Percentiles rank a stretch among this genome's conserved stretches.
Conservation (phyloP, 495 filamentous ascomycete species). For the Talaromyces ruber region DNA sequence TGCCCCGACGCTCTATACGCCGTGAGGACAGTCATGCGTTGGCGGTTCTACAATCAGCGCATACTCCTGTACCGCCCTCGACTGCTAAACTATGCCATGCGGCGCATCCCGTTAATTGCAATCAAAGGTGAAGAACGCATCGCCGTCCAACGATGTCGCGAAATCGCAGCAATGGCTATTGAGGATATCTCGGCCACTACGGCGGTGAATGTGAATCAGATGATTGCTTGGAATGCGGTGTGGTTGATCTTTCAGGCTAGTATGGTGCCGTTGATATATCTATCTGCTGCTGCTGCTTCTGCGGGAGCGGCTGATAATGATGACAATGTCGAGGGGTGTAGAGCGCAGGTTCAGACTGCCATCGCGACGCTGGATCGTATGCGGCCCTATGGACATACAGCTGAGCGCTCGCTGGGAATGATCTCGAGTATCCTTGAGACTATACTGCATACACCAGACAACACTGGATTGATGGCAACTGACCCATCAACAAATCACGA, state of each 20-base stretch:
- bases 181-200: constrained; percentile 49
- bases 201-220: constrained; percentile 54
- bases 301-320: constrained; percentile 28
- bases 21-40: constrained; percentile 69
- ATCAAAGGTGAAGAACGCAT: constrained; percentile 56
- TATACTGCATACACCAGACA: constrained; percentile 19
- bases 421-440: constrained; percentile 64
- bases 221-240: constrained; percentile 73
- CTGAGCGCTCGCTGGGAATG: constrained; percentile 59
- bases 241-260: constrained; percentile 78
- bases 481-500: neutral
- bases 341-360: constrained; percentile 56
- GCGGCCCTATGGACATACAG: constrained; percentile 62
- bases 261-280: constrained; percentile 65
- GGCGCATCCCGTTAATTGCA: constrained; percentile 49
- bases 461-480: neutral
- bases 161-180: constrained; percentile 61
- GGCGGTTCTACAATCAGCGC: constrained; percentile 70
- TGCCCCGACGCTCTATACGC: constrained; percentile 64
- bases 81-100: constrained; percentile 62
- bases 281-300: constrained; percentile 31
- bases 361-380: constrained; percentile 60
- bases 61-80: constrained; percentile 74
- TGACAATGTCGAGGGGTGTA: constrained; percentile 37
- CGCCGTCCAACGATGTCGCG: constrained; percentile 59